Base-by-base conservation (phyloP, 495 filamentous ascomycete species). In the Annulohypoxylon nitens region DNA sequence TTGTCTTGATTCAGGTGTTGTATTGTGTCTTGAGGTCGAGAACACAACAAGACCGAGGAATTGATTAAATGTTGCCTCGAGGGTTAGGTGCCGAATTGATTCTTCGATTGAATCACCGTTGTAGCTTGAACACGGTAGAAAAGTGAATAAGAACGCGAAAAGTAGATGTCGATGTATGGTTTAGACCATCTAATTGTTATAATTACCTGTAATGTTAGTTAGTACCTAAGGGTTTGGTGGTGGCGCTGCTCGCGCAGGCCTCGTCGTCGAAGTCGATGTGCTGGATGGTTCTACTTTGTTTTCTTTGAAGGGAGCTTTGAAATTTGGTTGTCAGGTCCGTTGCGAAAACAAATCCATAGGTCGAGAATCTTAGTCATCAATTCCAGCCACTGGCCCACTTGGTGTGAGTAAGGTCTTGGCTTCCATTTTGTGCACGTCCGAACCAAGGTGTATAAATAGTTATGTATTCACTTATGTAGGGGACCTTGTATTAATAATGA, bases 181-280 rank as follows among this genome's bases (percentile, higher is more conserved):
- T 26, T 58, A 71, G 63, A 45, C 18, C 63, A 67, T 70, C 60
- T 4, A 47, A 36, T 48, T 54, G 36, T 5, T 47, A 33, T 30
- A 18, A 45, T 64, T 55, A 70, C 59, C 63, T 70, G 62, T 57
- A 34, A 1, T 67, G 26, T 47, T 61, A 51, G 50, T 70, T 59
- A 64, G 62, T 70, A 55, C 67, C 67, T 75, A 64, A 70, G 34
- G 67, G 67, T 75, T 67, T 64, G 70, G 60, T 63, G 55, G 39
- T 45, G 51, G 66, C 66, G 67, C 71, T 60, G 67, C 50, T 41
- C 66, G 48, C 62, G 71, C 71, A 74, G 67, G 25, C 61, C 58
- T 73, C 58, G 63, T 64, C n/a, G 64, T 70, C 63, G 51, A 67
- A 45, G 33, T 70, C 51, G 34, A 39, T 65, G 37, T 68, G 48